Conservation (phyloP, 2,329 filamentous ascomycete species). For the Phialophora chinensis region DNA sequence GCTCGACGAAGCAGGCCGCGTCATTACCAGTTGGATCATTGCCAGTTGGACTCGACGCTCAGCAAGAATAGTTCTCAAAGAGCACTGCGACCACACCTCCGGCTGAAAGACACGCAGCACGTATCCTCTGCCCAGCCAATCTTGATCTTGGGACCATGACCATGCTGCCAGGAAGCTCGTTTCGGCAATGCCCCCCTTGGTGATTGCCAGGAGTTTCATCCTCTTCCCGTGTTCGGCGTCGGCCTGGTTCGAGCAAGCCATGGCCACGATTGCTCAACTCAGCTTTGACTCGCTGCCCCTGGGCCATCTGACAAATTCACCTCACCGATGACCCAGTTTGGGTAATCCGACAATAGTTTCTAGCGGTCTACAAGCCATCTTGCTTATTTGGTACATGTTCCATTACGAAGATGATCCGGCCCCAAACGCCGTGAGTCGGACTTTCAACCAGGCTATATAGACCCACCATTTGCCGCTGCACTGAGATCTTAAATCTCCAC, state of each 20-base stretch:
- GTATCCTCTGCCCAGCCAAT: not conserved
- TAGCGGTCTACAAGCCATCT: conserved; percentile 1
- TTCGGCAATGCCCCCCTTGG: not conserved
- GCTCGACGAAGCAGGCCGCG: not conserved
- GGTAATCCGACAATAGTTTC: not conserved
- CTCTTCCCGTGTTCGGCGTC: not conserved
- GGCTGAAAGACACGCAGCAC: not conserved
- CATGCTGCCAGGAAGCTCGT: not conserved
- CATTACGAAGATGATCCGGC: conserved; percentile 9
- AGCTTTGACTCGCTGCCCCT: not conserved
- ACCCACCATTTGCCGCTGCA: conserved; percentile 1
- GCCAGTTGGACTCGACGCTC: no score
- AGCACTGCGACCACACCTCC: not conserved
- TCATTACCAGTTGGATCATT: not conserved
- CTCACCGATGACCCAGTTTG: not conserved
- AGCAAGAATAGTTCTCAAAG: not conserved
- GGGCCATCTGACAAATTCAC: conserved; percentile 8
- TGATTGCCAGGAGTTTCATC: not conserved
- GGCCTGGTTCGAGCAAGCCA: not conserved
- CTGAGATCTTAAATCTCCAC: not conserved
- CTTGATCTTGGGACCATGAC: not conserved
- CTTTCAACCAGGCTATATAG: conserved; percentile 8
- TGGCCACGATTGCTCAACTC: not conserved
- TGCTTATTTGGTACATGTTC: conserved; percentile 6
- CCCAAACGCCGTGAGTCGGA: not conserved